Percentiles rank a stretch among this genome's conserved stretches.
Evolutionary conservation across 768 basidiomycete genomes (phyloP).

Genomic region (Termitomyces sp.): DNA sequence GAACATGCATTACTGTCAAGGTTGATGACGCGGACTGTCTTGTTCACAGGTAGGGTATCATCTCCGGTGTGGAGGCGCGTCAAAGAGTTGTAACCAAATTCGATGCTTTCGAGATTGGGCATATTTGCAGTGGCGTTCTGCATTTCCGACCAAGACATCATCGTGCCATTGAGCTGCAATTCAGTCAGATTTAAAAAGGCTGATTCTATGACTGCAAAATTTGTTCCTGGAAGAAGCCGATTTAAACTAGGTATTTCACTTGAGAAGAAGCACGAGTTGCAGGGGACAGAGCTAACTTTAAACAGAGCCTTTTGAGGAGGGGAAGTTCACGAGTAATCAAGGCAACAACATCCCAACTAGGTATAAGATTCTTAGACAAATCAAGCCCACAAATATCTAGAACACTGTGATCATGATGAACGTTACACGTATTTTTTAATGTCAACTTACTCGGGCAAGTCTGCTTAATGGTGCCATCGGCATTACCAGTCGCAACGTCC

Average conservation of each 20-base stretch:
- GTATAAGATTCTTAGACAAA: constrained; percentile 71
- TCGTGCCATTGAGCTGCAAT: constrained; percentile 71
- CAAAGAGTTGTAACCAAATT: constrained; percentile 71
- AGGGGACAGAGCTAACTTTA: constrained; percentile 63
- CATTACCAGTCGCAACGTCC: constrained; percentile 48
- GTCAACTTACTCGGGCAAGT: constrained; percentile 68
- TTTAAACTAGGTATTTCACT: constrained; percentile 51
- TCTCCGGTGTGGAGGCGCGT: constrained; percentile 25
- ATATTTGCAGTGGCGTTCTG: constrained; percentile 45
- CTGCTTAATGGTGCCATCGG: constrained; percentile 45
- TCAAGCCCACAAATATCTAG: constrained; percentile 78
- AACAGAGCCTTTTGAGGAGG: constrained; percentile 55
- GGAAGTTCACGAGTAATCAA: constrained; percentile 61
- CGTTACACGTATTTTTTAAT: not conserved
- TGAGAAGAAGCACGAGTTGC: constrained; percentile 12
- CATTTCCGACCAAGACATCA: constrained; percentile 71
- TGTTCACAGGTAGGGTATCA: constrained; percentile 16
- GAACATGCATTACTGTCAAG: constrained; percentile 63
- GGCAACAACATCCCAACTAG: constrained; percentile 68
- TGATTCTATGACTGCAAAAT: constrained; percentile 23
- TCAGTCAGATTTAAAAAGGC: constrained; percentile 57
- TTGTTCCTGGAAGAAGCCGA: constrained; percentile 47
- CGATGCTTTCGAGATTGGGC: constrained; percentile 51
- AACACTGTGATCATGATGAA: constrained; percentile 10
- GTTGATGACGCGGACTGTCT: constrained; percentile 52